A percentile compares a stretch with the other conserved stretches of the same genome.
phyloP scores from a whole-genome alignment of 2,329 filamentous ascomycete genomes.

The Fusarium fujikuroi region DNA sequence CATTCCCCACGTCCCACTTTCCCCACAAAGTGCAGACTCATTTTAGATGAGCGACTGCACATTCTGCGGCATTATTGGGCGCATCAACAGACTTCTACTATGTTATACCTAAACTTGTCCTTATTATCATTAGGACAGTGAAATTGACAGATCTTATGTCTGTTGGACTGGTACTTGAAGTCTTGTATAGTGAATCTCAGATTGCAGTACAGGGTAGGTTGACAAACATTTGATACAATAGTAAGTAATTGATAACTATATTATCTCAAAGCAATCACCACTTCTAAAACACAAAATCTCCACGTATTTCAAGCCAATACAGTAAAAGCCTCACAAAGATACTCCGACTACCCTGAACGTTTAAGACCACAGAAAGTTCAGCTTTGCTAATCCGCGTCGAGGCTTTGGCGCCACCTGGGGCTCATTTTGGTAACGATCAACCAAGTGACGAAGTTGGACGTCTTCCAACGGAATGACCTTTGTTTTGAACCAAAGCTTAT shows the following conservation, averaged over 20 bases:
- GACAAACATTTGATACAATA: too few species aligned
- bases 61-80: neutral
- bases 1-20: neutral
- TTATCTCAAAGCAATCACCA: neutral
- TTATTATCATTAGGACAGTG: rapidly evolving
- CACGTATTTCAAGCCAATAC: rapidly evolving
- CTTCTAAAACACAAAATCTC: neutral
- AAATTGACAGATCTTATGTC: rapidly evolving
- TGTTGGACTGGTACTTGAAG: neutral
- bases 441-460: neutral
- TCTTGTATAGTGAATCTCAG: rapidly evolving
- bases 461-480: neutral
- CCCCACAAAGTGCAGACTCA: neutral
- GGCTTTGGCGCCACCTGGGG: neutral
- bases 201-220: neutral
- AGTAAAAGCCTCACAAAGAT: neutral
- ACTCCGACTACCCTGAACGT: neutral
- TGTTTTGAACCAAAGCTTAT: conserved; percentile 4
- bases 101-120: rapidly evolving
- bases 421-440: neutral
- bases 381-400: neutral
- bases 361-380: neutral
- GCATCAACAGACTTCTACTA: neutral
- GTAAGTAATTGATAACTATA: neutral
- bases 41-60: neutral